A percentile compares a stretch with the other conserved stretches of the same genome.
These are phyloP conservation scores for Rhododendron mucronatum DNA, from an alignment of 148 eudicot genomes.

Conservation along the genomic window DNA sequence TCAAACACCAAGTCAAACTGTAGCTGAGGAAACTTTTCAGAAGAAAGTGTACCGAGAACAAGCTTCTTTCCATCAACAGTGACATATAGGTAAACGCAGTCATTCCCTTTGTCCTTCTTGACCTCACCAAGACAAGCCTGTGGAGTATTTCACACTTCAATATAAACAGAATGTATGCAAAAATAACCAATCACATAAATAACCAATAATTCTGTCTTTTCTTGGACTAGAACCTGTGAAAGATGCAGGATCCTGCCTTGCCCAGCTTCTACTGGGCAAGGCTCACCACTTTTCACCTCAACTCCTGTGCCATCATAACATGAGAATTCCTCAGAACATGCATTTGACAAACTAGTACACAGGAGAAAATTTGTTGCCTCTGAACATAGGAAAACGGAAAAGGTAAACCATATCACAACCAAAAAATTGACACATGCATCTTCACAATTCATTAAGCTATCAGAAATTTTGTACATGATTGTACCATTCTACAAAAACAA, in stretches of 20 bases:
- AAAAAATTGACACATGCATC: background rate
- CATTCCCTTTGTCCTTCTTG: conserved; percentile 50
- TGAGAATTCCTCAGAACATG: background rate
- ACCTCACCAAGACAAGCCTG: conserved; percentile 72
- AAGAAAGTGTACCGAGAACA: conserved; percentile 58
- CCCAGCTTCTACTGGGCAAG: conserved; percentile 43
- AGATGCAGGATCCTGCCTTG: conserved; percentile 52
- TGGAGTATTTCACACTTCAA: background rate
- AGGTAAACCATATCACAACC: background rate
- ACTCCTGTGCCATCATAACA: conserved; percentile 29
- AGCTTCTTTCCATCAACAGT: conserved; percentile 45
- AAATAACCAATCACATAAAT: background rate
- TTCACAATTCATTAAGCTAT: background rate
- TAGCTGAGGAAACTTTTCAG: conserved; percentile 53
- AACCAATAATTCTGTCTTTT: background rate
- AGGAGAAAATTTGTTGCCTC: background rate
- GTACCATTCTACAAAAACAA: background rate
- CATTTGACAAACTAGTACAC: background rate
- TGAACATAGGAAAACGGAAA: background rate
- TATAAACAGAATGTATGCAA: background rate
- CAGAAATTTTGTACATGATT: background rate
- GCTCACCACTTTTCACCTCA: conserved; percentile 59
- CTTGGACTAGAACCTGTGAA: conserved; percentile 47
- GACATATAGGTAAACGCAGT: conserved; percentile 44
- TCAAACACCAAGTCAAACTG: conserved; percentile 66